phyloP scores from a whole-genome alignment of 1,139 yeast species.

The Zygosaccharomyces pseudobailii region DNA sequence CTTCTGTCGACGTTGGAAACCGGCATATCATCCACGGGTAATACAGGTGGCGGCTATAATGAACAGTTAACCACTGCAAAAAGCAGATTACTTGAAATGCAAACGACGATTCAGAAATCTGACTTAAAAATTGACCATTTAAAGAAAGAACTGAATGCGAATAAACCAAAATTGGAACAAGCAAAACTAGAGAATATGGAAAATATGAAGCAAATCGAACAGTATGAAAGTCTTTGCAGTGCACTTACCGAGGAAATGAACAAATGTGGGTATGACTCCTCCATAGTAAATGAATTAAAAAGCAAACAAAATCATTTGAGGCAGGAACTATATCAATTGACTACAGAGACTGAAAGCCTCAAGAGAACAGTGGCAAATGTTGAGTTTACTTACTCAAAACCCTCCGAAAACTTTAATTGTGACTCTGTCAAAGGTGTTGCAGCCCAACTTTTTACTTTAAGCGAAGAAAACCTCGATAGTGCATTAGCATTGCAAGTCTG shows the following conservation, averaged over 20 bases:
- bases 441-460: conserved; percentile 73
- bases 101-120: conserved; percentile 56
- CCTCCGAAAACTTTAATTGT: conserved; percentile 57
- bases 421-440: conserved; percentile 78
- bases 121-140: conserved; percentile 57
- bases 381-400: conserved; percentile 69
- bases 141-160: conserved; percentile 47
- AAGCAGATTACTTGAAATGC: conserved; percentile 49
- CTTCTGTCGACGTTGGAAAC: conserved; percentile 78
- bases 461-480: conserved; percentile 52
- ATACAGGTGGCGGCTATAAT: conserved; percentile 72
- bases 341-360: conserved; percentile 50
- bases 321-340: conserved; percentile 40
- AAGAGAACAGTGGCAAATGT: conserved; percentile 66
- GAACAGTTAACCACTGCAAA: conserved; percentile 68
- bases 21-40: conserved; percentile 83
- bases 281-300: conserved; percentile 44
- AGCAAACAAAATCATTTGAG: conserved; percentile 39
- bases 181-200: conserved; percentile 53
- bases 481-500: conserved; percentile 88
- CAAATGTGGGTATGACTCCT: conserved; percentile 58
- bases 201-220: conserved; percentile 42
- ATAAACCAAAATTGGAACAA: conserved; percentile 47
- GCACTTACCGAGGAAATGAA: conserved; percentile 44
- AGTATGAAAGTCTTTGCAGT: conserved; percentile 40